Base-by-base conservation (phyloP, 352 stramenopile genomes). In the Globisporangium cylindrosporum region DNA sequence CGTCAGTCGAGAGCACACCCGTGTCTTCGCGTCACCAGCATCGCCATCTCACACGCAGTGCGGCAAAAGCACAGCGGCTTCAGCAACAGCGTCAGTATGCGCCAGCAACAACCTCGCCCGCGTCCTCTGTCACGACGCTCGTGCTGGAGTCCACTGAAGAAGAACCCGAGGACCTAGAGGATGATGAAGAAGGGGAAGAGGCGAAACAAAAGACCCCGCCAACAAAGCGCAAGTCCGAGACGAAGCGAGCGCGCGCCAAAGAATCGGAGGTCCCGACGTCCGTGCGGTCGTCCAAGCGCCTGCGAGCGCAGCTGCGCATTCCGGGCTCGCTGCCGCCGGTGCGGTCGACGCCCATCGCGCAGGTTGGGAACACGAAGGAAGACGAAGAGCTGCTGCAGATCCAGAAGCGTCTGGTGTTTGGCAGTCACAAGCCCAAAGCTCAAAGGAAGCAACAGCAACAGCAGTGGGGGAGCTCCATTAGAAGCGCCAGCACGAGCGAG, bases 351-450 rank as follows among this genome's bases (percentile, higher is more conserved):
- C 73, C 73, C 1, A 46, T 77, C 38, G 76, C 66, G 15, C 77
- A 70, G 4, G 71, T 72, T 51, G 65, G 55, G 24, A 72, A 77
- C 62, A 76, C 75, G n/a, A 66, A 69, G 34, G 62, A 73, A 15
- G 67, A 70, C 12, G 48, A 75, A 3, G 72, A 75, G 15, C 59
- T 80, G 0, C 62, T 78, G 15, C 63, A 75, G 38, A 74, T 86
- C n/a, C 71, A 76, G 62, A 83, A 86, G 59, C 72, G 67, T 27
- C 64, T 83, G 1, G 70, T 77, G 22, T 67, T 64, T 22, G 29
- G 41, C 9, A 27, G 32, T 6, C 65, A 43, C 58, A 66, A 69
- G 36, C 7, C 56, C 65, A 68, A 46, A 36, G 51, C 12, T 22
- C 5, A 2, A 20, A 48, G 14, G 57, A 58, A 41, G 9, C 46